A percentile compares a stretch with the other conserved stretches of the same genome.
phyloP scores from a whole-genome alignment of 2,329 filamentous ascomycete genomes.

The Arachnomyces sp. region DNA sequence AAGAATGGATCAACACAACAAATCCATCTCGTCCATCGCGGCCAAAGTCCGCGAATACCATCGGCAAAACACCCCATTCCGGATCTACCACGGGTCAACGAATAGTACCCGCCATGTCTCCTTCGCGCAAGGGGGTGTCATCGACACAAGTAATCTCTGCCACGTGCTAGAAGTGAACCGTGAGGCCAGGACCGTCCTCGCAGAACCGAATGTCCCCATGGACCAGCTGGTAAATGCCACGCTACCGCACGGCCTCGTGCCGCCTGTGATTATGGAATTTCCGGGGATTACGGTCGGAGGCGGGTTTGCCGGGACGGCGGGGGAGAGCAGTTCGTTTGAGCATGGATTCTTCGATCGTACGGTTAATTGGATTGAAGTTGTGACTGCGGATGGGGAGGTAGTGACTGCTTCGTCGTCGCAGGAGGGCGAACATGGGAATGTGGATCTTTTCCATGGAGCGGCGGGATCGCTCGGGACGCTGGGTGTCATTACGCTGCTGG shows the following conservation, averaged over 20 bases:
- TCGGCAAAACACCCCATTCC: slow-evolving; percentile 50
- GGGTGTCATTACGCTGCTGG: slow-evolving; percentile 53
- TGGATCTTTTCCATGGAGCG: slow-evolving; percentile 52
- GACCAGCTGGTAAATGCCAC: slow-evolving; percentile 53
- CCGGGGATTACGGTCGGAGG: slow-evolving; percentile 62
- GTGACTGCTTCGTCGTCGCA: slow-evolving; percentile 40
- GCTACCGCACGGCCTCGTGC: slow-evolving; percentile 47
- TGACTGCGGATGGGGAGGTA: slow-evolving; percentile 51
- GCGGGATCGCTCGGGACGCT: slow-evolving; percentile 53
- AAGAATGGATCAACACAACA: slow-evolving; percentile 33
- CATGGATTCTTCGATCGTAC: slow-evolving; percentile 60
- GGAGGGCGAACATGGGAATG: slow-evolving; percentile 16
- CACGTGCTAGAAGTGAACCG: slow-evolving; percentile 55
- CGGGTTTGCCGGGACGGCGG: slow-evolving; percentile 57
- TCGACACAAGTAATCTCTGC: slow-evolving; percentile 19
- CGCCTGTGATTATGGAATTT: slow-evolving; percentile 62
- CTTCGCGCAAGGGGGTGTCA: slow-evolving; percentile 23
- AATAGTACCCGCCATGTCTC: slow-evolving; percentile 61
- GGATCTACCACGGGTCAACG: slow-evolving; percentile 69
- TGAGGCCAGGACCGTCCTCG: slow-evolving; percentile 48
- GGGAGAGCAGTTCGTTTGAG: slow-evolving; percentile 59
- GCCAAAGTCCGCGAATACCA: slow-evolving; percentile 40
- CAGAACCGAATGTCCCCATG: slow-evolving; percentile 64
- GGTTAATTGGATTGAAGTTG: slow-evolving; percentile 54
- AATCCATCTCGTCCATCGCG: slow-evolving; percentile 39